Conservation (phyloP, 1,284 basidiomycete genomes). For the Rhodotorula mucilaginosa region DNA sequence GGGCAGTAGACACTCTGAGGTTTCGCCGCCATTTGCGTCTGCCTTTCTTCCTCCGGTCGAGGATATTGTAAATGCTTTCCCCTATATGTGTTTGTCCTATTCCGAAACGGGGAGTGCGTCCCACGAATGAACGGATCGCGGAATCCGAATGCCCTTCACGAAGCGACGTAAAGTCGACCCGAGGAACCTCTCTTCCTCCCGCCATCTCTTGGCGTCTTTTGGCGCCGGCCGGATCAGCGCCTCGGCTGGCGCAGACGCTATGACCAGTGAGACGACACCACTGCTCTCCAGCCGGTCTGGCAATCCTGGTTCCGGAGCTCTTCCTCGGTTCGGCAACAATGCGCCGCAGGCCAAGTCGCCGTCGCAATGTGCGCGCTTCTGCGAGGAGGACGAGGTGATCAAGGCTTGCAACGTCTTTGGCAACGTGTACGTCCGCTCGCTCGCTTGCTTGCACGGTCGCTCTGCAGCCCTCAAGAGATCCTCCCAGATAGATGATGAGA, state of each 20-base stretch:
- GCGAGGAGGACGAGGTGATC: conserved; percentile 19
- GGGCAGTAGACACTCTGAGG: too few species aligned
- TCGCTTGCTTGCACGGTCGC: neutral
- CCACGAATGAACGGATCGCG: too few species aligned
- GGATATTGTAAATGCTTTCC: neutral
- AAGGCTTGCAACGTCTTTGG: conserved; percentile 23
- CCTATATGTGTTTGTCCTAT: neutral
- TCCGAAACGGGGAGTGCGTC: too few species aligned
- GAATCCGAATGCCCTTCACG: too few species aligned
- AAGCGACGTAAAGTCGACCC: too few species aligned
- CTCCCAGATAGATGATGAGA: neutral
- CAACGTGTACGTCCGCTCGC: neutral
- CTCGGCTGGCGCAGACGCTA: neutral
- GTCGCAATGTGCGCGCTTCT: neutral
- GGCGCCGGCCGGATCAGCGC: neutral
- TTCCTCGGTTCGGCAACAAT: neutral
- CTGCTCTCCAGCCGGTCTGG: neutral
- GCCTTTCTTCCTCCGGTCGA: neutral
- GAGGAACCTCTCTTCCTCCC: too few species aligned
- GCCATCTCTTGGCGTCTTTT: too few species aligned
- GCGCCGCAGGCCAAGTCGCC: neutral
- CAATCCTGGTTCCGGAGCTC: neutral
- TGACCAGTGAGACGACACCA: conserved; percentile 6
- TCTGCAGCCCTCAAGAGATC: neutral
- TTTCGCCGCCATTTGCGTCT: neutral